Evolutionary conservation across 2,329 filamentous ascomycete genomes (phyloP).

Genomic region (Epicoccum nigrum): DNA sequence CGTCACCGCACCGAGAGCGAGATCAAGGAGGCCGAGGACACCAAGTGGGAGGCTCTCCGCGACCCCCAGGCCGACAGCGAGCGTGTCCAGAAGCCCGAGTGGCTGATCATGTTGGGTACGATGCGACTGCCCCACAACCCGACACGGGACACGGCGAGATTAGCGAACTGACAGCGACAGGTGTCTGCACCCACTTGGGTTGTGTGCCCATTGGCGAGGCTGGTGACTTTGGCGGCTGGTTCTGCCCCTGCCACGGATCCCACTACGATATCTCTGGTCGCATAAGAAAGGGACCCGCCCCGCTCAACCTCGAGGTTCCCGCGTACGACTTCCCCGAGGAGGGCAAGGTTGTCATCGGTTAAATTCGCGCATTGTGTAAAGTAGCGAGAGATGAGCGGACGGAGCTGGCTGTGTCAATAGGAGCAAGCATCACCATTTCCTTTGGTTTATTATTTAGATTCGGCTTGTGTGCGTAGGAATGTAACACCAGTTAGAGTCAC

Average conservation of each 20-base stretch:
- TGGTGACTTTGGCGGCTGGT: constrained; percentile 98
- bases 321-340: constrained; percentile 92
- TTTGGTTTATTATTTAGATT: constrained; percentile 42
- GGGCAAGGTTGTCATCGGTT: constrained; percentile 89
- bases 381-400: constrained; percentile 21
- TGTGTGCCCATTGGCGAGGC: constrained; percentile 99
- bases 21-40: constrained; percentile 92
- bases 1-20: constrained; percentile 93
- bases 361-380: constrained; percentile 48
- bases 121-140: too few species aligned
- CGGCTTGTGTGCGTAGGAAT: constrained; percentile 44
- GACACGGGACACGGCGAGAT: neutral
- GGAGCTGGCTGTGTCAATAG: constrained; percentile 41
- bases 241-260: constrained; percentile 99
- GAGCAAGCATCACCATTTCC: constrained; percentile 43
- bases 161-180: constrained; percentile 54
- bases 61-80: constrained; percentile 91
- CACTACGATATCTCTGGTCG: constrained; percentile 99
- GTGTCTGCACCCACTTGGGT: constrained; percentile 98
- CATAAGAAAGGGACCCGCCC: constrained; percentile 95
- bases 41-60: constrained; percentile 81
- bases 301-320: constrained; percentile 96
- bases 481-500: constrained; percentile 46
- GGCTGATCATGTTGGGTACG: constrained; percentile 96
- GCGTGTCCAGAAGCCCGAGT: constrained; percentile 97